A percentile compares a stretch with the other conserved stretches of the same genome.
Conservation (phyloP, 176 grass and related monocot species). For the Carex littledalei region DNA sequence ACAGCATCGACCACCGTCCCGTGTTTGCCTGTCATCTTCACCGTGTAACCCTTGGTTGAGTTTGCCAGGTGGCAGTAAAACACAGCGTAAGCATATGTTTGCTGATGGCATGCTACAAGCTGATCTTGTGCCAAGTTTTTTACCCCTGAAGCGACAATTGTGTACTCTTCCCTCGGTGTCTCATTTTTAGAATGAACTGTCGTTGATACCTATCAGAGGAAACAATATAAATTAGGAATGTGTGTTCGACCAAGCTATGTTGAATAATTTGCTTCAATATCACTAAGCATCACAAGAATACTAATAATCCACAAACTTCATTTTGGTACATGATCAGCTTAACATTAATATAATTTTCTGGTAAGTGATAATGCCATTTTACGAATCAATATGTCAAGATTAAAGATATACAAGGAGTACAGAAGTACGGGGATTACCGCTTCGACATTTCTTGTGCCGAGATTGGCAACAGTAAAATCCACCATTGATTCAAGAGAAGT, state of each 20-base stretch:
- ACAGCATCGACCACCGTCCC: constrained; percentile 58
- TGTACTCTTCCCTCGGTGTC: constrained; percentile 48
- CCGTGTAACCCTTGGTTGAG: constrained; percentile 53
- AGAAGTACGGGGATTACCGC: background rate
- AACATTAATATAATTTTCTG: background rate
- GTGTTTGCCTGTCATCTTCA: constrained; percentile 56
- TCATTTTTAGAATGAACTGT: constrained; percentile 27
- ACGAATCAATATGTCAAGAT: background rate
- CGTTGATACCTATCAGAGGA: constrained; percentile 22
- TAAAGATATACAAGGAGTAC: too few relatives aligned
- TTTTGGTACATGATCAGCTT: background rate
- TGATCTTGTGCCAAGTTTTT: constrained; percentile 12
- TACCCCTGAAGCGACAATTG: constrained; percentile 29
- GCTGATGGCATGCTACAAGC: constrained; percentile 66
- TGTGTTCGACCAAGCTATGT: background rate
- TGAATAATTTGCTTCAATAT: background rate
- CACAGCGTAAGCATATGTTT: constrained; percentile 68
- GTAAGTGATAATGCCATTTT: background rate
- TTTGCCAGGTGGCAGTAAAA: constrained; percentile 70
- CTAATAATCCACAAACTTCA: background rate
- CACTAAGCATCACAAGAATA: background rate
- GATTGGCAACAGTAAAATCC: constrained; percentile 60
- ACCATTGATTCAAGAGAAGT: constrained; percentile 97
- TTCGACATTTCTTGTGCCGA: constrained; percentile 51
- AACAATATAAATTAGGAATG: background rate